A percentile compares a stretch with the other conserved stretches of the same genome.
These are phyloP conservation scores for Phytophthora uliginosa DNA, from an alignment of 352 stramenopile species.

Conservation along the genomic window DNA sequence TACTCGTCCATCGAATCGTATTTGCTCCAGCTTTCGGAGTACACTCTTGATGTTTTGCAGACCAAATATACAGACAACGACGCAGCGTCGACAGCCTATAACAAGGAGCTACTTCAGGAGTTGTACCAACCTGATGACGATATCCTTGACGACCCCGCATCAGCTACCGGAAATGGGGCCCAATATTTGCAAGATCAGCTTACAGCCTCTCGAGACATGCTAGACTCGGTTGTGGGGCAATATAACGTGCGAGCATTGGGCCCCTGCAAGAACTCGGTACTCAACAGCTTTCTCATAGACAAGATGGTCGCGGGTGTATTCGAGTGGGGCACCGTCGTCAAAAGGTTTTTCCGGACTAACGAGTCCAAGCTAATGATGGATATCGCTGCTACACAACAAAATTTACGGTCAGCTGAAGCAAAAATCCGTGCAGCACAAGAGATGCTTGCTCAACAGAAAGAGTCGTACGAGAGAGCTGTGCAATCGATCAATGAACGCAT, in stretches of 20 bases:
- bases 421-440: slow-evolving; percentile 70
- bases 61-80: slow-evolving; percentile 49
- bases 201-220: slow-evolving; percentile 33
- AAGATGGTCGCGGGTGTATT: slow-evolving; percentile 66
- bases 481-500: slow-evolving; percentile 63
- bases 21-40: slow-evolving; percentile 61
- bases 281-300: slow-evolving; percentile 59
- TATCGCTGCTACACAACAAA: slow-evolving; percentile 56
- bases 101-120: slow-evolving; percentile 57
- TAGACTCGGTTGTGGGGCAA: slow-evolving; percentile 51
- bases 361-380: slow-evolving; percentile 46
- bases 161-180: slow-evolving; percentile 34
- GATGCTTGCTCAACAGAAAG: slow-evolving; percentile 69
- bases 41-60: slow-evolving; percentile 47
- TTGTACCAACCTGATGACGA: slow-evolving; percentile 38
- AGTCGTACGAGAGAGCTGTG: slow-evolving; percentile 72
- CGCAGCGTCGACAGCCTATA: slow-evolving; percentile 48
- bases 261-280: slow-evolving; percentile 36
- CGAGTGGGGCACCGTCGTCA: slow-evolving; percentile 63
- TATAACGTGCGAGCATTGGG: slow-evolving; percentile 57
- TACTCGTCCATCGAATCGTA: slow-evolving; percentile 53
- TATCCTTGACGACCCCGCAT: slow-evolving; percentile 11
- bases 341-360: slow-evolving; percentile 58
- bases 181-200: slow-evolving; percentile 53
- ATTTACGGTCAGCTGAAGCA: slow-evolving; percentile 58